Conservation (phyloP, 768 basidiomycete genomes). For the Lactifluus volemus region DNA sequence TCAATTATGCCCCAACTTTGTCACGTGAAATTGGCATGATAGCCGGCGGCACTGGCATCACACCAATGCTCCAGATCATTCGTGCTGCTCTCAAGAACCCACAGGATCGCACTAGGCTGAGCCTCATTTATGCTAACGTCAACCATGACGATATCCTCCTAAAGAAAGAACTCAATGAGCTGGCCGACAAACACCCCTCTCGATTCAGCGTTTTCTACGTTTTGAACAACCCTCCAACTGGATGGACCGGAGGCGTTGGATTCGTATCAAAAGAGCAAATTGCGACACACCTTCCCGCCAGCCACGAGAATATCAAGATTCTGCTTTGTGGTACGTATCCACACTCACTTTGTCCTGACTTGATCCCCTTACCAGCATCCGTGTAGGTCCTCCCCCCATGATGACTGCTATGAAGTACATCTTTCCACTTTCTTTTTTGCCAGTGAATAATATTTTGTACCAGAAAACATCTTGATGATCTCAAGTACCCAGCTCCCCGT, state of each 20-base stretch:
- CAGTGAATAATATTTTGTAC: conserved; percentile 9
- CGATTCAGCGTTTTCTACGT: conserved; percentile 84
- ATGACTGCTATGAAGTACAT: conserved; percentile 70
- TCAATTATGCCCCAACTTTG: conserved; percentile 69
- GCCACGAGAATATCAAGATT: conserved; percentile 63
- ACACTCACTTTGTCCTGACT: neutral
- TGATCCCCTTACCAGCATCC: neutral
- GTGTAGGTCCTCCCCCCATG: conserved; percentile 64
- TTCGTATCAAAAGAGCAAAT: conserved; percentile 94
- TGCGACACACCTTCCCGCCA: conserved; percentile 64
- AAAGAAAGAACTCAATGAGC: conserved; percentile 76
- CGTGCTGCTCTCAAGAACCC: conserved; percentile 87
- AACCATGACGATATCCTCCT: conserved; percentile 88
- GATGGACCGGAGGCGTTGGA: conserved; percentile 84
- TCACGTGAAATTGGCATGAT: conserved; percentile 90
- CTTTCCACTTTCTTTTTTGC: neutral
- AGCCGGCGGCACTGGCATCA: conserved; percentile 96
- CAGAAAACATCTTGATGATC: conserved; percentile 83
- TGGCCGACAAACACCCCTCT: conserved; percentile 50
- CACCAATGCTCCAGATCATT: conserved; percentile 98
- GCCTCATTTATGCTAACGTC: conserved; percentile 95
- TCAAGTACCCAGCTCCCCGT: conserved; percentile 81
- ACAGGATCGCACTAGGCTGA: conserved; percentile 71
- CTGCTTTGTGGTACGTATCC: conserved; percentile 66
- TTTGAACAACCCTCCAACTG: conserved; percentile 86